These are phyloP conservation scores for Hemileccinum impolitum DNA, from an alignment of 768 basidiomycete species.

Conservation along the genomic window DNA sequence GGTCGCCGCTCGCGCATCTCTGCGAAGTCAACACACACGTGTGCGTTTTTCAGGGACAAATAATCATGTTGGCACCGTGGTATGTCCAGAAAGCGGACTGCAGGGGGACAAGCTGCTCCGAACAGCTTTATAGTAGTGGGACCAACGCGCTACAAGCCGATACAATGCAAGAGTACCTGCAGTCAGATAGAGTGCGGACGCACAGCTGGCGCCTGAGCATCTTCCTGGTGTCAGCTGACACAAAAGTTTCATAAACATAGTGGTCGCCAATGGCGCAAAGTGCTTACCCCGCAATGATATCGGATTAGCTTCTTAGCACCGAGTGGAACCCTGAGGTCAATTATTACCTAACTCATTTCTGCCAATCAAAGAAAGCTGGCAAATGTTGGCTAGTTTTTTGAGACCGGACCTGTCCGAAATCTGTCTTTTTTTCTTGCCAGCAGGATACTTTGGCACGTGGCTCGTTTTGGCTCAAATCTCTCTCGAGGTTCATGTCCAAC, in stretches of 20 bases:
- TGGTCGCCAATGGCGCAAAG: conserved; percentile 18
- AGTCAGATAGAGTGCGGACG: neutral
- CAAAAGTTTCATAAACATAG: neutral
- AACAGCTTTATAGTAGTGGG: neutral
- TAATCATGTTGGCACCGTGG: neutral
- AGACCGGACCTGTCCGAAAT: neutral
- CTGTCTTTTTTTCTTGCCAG: neutral
- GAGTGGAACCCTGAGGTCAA: conserved; percentile 2
- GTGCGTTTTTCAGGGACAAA: neutral
- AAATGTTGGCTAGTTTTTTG: conserved; percentile 1
- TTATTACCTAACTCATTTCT: conserved; percentile 4
- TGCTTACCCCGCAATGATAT: conserved; percentile 24
- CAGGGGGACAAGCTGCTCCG: neutral
- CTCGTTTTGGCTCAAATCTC: neutral
- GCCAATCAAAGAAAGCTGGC: neutral
- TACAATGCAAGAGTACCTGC: neutral
- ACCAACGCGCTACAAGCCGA: neutral
- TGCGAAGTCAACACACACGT: neutral
- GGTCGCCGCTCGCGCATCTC: conserved; percentile 1
- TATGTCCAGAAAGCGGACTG: neutral
- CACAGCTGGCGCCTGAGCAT: neutral
- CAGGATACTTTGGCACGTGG: neutral
- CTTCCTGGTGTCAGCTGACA: neutral
- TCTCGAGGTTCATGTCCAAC: neutral
- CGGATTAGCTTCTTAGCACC: conserved; percentile 1